Conservation (phyloP, 768 basidiomycete species). For the Suillus clintonianus region DNA sequence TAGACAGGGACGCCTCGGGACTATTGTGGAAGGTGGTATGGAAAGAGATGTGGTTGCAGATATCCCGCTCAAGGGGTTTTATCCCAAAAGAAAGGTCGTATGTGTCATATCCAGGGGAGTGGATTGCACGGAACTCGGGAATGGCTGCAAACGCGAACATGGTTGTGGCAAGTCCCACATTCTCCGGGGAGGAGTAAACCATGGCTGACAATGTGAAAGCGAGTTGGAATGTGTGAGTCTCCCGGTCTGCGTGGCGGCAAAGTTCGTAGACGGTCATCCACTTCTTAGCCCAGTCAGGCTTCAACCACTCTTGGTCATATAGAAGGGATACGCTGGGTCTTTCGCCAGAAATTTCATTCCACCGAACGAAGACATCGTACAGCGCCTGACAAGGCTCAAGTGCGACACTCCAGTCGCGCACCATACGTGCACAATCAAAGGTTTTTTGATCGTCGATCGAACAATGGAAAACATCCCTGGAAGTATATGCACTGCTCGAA, state of each 20-base stretch:
- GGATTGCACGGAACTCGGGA: constrained; percentile 8
- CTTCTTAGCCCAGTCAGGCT: constrained; percentile 14
- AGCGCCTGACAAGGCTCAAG: background rate
- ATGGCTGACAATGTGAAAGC: constrained; percentile 33
- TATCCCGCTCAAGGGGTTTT: background rate
- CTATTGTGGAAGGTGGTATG: constrained; percentile 2
- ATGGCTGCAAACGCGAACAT: constrained; percentile 30
- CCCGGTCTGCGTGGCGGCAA: constrained; percentile 12
- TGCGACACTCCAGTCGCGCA: background rate
- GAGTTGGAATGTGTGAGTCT: constrained; percentile 16
- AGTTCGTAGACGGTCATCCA: constrained; percentile 29
- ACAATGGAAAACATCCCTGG: constrained; percentile 9
- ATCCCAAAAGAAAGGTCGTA: constrained; percentile 12
- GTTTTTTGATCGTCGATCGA: constrained; percentile 9
- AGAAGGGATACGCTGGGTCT: constrained; percentile 1
- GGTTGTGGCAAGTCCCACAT: constrained; percentile 20
- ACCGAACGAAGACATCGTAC: background rate
- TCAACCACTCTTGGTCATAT: constrained; percentile 24
- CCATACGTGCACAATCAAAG: constrained; percentile 6
- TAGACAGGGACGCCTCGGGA: constrained; percentile 7
- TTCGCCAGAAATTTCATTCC: background rate
- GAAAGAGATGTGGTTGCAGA: background rate
- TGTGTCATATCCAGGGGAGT: constrained; percentile 8
- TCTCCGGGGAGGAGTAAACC: constrained; percentile 22
- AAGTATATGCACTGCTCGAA: background rate